A percentile compares a stretch with the other conserved stretches of the same genome.
Conservation (phyloP, 495 filamentous ascomycete genomes). For the Neurospora sp. region DNA sequence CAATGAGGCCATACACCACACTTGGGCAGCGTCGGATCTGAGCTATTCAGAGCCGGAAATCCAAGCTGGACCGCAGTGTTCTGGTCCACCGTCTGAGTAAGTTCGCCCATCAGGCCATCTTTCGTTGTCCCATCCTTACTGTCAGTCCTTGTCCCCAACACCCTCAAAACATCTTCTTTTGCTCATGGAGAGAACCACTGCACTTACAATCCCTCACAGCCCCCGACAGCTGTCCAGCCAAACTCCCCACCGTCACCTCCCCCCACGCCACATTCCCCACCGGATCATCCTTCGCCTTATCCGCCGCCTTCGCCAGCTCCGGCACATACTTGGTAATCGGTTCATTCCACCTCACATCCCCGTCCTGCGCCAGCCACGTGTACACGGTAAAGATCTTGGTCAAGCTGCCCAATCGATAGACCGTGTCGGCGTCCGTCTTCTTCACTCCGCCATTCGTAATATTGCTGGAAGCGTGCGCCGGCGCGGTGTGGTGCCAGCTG, state of each 20-base stretch:
- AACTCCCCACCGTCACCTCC: conserved; percentile 41
- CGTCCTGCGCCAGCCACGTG: conserved; percentile 35
- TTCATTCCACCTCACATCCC: conserved; percentile 29
- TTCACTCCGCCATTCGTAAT: conserved; percentile 24
- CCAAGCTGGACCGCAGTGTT: conserved; percentile 18
- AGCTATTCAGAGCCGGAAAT: conserved; percentile 30
- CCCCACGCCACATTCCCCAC: conserved; percentile 40
- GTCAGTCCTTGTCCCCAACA: neutral
- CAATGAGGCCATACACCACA: conserved; percentile 27
- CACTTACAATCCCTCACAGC: conserved; percentile 36
- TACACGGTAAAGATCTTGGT: conserved; percentile 41
- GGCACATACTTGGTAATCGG: conserved; percentile 46
- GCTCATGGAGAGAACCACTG: neutral
- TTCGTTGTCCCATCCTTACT: neutral
- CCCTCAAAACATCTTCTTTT: neutral
- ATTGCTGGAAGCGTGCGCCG: conserved; percentile 13
- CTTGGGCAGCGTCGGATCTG: conserved; percentile 31
- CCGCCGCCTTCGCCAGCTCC: conserved; percentile 33
- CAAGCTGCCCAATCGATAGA: conserved; percentile 42
- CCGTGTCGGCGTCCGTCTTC: conserved; percentile 31
- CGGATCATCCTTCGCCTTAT: conserved; percentile 22
- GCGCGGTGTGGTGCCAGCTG: conserved; percentile 38
- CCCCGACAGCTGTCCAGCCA: conserved; percentile 45
- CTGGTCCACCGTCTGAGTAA: conserved; percentile 29
- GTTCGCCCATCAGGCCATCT: conserved; percentile 32